Conservation (phyloP, 2,329 filamentous ascomycete genomes). For the Apiospora marii region DNA sequence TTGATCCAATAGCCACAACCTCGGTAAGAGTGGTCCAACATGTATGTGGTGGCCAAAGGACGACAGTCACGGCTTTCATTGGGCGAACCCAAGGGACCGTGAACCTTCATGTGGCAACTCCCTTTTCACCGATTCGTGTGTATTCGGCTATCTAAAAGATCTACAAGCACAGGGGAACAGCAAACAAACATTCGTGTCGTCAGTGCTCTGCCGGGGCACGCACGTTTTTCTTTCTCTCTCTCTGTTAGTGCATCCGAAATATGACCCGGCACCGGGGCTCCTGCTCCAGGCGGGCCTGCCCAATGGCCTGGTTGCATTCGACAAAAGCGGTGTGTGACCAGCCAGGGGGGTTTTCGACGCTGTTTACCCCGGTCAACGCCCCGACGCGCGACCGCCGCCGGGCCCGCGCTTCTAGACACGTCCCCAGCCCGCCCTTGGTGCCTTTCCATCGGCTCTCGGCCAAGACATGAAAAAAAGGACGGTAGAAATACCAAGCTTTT, state of each 20-base stretch:
- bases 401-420: not conserved
- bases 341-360: not conserved
- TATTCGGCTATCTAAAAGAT: slow-evolving; percentile 9
- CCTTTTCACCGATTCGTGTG: slow-evolving; percentile 13
- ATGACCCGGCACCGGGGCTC: not conserved
- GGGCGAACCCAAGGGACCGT: not conserved
- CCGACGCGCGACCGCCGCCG: not conserved
- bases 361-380: not conserved
- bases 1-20: not conserved
- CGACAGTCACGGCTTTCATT: not conserved
- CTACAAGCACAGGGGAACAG: not conserved
- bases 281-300: not conserved
- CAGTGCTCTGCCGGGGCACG: not conserved
- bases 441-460: slow-evolving; percentile 8
- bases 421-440: not conserved
- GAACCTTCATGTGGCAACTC: not conserved
- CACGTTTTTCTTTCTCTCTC: not conserved
- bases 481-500: slow-evolving; percentile 8
- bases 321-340: slow-evolving; percentile 19
- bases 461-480: not conserved
- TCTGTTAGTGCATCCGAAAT: not conserved
- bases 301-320: slow-evolving; percentile 1
- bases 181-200: not conserved
- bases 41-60: not conserved
- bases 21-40: not conserved